phyloP scores from a whole-genome alignment of 192 early-diverging fungal genomes.

The Coemansia sp. region DNA sequence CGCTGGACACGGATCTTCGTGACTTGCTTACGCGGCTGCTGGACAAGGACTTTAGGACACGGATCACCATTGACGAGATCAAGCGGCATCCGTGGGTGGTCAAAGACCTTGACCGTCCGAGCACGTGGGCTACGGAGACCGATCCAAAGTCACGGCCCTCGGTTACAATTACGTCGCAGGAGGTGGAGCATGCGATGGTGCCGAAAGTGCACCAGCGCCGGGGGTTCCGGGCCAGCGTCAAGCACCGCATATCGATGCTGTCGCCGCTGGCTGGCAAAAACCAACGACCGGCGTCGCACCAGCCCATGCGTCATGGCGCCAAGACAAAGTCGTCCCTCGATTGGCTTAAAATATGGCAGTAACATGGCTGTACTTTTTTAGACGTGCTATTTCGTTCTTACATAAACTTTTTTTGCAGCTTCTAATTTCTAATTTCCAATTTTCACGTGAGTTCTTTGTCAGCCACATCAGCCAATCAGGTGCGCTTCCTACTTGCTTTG shows the following conservation, averaged over 20 bases:
- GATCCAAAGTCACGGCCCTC: conserved; percentile 69
- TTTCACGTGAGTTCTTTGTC: too few relatives aligned
- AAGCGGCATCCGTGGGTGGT: conserved; percentile 94
- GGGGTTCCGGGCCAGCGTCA: conserved; percentile 46
- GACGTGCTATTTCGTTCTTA: neutral
- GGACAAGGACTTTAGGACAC: conserved; percentile 81
- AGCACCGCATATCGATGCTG: conserved; percentile 50
- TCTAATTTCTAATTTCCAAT: too few relatives aligned
- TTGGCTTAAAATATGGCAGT: conserved; percentile 53
- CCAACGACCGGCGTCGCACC: conserved; percentile 10
- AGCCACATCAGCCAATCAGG: too few relatives aligned
- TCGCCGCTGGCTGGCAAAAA: conserved; percentile 17
- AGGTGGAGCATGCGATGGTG: conserved; percentile 61
- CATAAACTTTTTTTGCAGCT: too few relatives aligned
- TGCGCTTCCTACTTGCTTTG: too few relatives aligned
- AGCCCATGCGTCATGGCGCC: conserved; percentile 14
- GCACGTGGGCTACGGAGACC: conserved; percentile 75
- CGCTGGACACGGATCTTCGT: conserved; percentile 60
- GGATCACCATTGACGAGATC: conserved; percentile 86
- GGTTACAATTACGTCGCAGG: conserved; percentile 79
- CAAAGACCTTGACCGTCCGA: conserved; percentile 62
- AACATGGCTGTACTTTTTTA: too few relatives aligned
- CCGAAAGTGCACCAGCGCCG: conserved; percentile 41
- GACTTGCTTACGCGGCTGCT: conserved; percentile 76
- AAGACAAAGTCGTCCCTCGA: conserved; percentile 54